Evolutionary conservation across 495 filamentous ascomycete genomes (phyloP).

Genomic region (Elasticomyces elasticus): DNA sequence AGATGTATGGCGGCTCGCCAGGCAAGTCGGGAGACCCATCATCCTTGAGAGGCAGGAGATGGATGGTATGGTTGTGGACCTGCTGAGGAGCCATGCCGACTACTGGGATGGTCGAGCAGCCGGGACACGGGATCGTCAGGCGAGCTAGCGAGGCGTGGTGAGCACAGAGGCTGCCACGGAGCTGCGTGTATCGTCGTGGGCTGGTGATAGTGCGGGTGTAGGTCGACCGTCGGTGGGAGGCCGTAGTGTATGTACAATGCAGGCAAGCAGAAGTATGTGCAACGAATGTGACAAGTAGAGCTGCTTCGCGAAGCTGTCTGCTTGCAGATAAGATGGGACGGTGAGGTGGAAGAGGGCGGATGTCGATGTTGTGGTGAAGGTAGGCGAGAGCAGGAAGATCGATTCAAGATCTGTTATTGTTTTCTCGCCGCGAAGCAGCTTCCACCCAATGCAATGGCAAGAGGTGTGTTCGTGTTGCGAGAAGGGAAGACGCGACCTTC

Average conservation of each 20-base stretch:
- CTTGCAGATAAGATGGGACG: not conserved
- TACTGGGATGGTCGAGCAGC: not conserved
- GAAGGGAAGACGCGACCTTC: not conserved
- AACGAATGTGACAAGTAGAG: not conserved
- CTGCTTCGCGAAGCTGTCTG: not conserved
- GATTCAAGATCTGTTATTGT: not conserved
- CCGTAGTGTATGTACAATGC: not conserved
- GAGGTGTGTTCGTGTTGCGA: not conserved
- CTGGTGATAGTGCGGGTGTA: not conserved
- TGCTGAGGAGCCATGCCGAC: constrained; percentile 15
- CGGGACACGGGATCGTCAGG: not conserved
- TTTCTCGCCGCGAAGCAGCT: not conserved
- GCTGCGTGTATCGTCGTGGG: not conserved
- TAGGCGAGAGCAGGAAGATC: not conserved
- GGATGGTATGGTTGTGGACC: constrained; percentile 41
- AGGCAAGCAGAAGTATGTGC: not conserved
- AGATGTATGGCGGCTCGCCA: constrained; percentile 66
- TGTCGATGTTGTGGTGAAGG: not conserved
- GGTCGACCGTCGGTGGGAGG: not conserved
- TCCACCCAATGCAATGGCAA: not conserved
- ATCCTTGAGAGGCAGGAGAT: constrained; percentile 82
- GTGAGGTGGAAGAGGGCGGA: not conserved
- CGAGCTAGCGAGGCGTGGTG: not conserved
- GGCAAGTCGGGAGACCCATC: constrained; percentile 82
- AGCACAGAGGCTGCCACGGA: not conserved